These are phyloP conservation scores for Tricholoma flavovirens DNA, from an alignment of 768 basidiomycete species.

Conservation along the genomic window DNA sequence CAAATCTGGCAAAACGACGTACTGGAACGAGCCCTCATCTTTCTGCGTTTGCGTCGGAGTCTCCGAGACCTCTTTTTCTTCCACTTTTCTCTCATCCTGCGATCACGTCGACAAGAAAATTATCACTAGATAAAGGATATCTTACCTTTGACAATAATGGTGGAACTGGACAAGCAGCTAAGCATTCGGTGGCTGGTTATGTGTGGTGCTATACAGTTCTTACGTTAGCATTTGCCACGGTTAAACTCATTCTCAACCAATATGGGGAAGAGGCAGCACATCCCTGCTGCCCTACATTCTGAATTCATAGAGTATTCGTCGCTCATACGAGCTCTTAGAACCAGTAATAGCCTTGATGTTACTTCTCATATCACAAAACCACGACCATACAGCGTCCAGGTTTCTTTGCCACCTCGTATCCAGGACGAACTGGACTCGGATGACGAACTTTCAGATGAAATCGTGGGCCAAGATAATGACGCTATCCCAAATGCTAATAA, in stretches of 20 bases:
- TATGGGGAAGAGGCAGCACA: conserved; percentile 34
- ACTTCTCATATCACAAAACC: conserved; percentile 40
- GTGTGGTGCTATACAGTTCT: conserved; percentile 40
- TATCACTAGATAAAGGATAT: background rate
- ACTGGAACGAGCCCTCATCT: conserved; percentile 96
- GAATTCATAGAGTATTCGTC: conserved; percentile 67
- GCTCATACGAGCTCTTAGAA: conserved; percentile 58
- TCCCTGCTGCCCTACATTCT: conserved; percentile 51
- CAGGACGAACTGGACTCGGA: conserved; percentile 14
- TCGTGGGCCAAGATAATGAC: conserved; percentile 14
- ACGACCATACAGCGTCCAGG: conserved; percentile 2
- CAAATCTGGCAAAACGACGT: conserved; percentile 38
- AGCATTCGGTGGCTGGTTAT: conserved; percentile 1
- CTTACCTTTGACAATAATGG: conserved; percentile 29
- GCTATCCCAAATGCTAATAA: conserved; percentile 20
- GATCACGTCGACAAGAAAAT: background rate
- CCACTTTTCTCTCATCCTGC: conserved; percentile 93
- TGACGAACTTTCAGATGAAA: conserved; percentile 11
- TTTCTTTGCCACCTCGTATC: background rate
- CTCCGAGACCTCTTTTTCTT: conserved; percentile 94
- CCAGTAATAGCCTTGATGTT: conserved; percentile 52
- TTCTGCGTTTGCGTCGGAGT: conserved; percentile 91
- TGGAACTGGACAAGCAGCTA: conserved; percentile 20
- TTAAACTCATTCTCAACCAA: background rate
- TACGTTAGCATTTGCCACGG: conserved; percentile 30